Evolutionary conservation across 1,284 basidiomycete species (phyloP), one percentile per base, ranked within the genome.

Genomic region (Sporisorium graminicola): DNA sequence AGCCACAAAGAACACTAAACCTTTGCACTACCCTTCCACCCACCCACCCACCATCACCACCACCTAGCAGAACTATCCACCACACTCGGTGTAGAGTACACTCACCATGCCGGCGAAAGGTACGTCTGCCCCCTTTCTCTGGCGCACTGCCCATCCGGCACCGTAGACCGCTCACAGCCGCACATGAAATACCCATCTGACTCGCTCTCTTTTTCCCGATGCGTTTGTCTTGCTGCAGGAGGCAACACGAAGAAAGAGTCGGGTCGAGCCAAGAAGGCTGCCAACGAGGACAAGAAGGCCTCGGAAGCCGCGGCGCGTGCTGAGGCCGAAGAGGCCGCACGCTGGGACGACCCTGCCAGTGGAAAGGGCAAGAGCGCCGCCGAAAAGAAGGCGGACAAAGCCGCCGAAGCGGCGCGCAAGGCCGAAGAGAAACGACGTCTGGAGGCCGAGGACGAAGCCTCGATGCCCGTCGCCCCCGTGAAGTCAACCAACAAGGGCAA

Each of bases 201-300:
- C n/a, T n/a, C n/a, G n/a, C n/a, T n/a, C n/a, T 58, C 62, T 40
- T 1, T 22, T 29, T 10, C 22, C 22, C 14, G 13, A 18, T 31
- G n/a, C 13, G 16, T 13, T n/a, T n/a, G 3, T 29, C 26, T 26
- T 16, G n/a, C 9, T 5, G 5, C 29, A 35, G 49, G 74, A 33
- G 72, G 72, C n/a, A 77, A 77, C 64, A 66, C 74, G 1, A 77
- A 77, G 40, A 77, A 77, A 26, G 74, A 77, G 40, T 77, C 78
- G 3, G 83, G 83, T 14, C 72, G 75, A 53, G 92, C 94, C 1
- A 94, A 94, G 86, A 98, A 98, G 87, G 93, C 94, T 7, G 95
- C 96, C 85, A 95, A 94, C 86, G 94, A 94, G 86, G 89, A 90
- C 89, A 92, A 92, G 86, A 88, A 90, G 75, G 90, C 89, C 12